Evolutionary conservation across 116 monocot genomes (phyloP), one percentile per base, ranked within the genome.

Genomic region (Iris pallida): DNA sequence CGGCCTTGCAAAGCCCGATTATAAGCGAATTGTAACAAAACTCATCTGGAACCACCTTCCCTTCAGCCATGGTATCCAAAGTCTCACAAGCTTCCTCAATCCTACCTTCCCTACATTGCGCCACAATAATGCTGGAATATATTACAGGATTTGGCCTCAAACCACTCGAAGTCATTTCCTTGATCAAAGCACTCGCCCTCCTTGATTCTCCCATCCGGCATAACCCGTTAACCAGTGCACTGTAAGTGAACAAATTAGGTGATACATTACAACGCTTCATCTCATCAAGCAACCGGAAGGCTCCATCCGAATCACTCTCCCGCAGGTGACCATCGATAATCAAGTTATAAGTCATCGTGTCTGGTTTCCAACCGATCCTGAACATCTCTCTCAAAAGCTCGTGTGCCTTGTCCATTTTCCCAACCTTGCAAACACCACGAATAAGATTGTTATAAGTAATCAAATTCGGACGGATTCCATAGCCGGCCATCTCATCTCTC

Each of bases 1-100:
- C 82, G 11, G 68, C 73, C 73, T 81, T 86, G 55, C 78, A 83
- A 53, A 88, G 71, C 43, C 95, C 88, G 49, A 56, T 74, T 45
- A 95, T 84, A 18, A 95, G 88, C 65, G 79, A 73, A 82, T 87
- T 95, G 64, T 86, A 95, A 66, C 81, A 90, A 65, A 80, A 78
- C n/a, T 69, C 71, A 81, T 88, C 95, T 8, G 86, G 83, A n/a
- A 43, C 8, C 30, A 90, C 56, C 59, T 81, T 81, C 64, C 61
- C 61, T 20, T 67, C 65, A 42, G 45, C 40, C 90, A 95, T 90
- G 47, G 12, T 76, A 20, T 88, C 74, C 5, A 90, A 77, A 60
- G 66, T 55, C 44, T 74, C 19, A 65, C 72, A 79, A n/a, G 90
- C 90, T 75, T 83, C 83, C 51, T 61, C 57, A 57, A 77, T 60